phyloP scores from a whole-genome alignment of 2,329 filamentous ascomycete species.

The Teratosphaeria gauchensis region DNA sequence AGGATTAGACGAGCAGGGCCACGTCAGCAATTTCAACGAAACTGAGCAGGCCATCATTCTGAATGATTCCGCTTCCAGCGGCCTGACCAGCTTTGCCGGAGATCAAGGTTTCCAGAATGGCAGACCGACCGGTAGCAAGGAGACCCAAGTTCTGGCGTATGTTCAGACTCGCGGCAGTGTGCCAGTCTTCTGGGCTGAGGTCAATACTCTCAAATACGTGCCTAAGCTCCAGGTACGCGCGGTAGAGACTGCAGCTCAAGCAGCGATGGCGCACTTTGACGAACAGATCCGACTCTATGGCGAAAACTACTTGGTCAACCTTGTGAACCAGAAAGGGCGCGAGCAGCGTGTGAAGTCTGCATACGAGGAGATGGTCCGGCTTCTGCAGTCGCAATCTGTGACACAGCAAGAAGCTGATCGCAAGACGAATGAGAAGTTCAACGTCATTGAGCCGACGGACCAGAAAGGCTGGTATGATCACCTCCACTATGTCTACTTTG shows the following conservation, averaged over 20 bases:
- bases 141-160: constrained; percentile 85
- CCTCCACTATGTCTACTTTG: constrained; percentile 94
- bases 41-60: constrained; percentile 87
- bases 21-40: constrained; percentile 99
- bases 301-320: constrained; percentile 93
- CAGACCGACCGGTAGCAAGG: constrained; percentile 55
- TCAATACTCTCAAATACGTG: constrained; percentile 86
- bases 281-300: constrained; percentile 92
- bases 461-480: constrained; percentile 62
- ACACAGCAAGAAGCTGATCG: constrained; percentile 57
- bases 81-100: constrained; percentile 70
- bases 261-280: constrained; percentile 78
- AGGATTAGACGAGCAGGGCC: constrained; percentile 82
- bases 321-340: constrained; percentile 92
- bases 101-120: constrained; percentile 67
- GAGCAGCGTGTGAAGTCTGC: constrained; percentile 84
- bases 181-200: constrained; percentile 89
- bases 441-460: constrained; percentile 57
- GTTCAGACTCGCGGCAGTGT: constrained; percentile 95
- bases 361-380: constrained; percentile 81
- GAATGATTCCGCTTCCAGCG: constrained; percentile 65
- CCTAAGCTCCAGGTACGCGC: constrained; percentile 82
- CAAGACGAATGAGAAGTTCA: constrained; percentile 67
- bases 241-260: constrained; percentile 67
- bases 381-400: constrained; percentile 58